Evolutionary conservation across 1,284 basidiomycete species (phyloP).

Genomic region (Papiliotrema laurentii): DNA sequence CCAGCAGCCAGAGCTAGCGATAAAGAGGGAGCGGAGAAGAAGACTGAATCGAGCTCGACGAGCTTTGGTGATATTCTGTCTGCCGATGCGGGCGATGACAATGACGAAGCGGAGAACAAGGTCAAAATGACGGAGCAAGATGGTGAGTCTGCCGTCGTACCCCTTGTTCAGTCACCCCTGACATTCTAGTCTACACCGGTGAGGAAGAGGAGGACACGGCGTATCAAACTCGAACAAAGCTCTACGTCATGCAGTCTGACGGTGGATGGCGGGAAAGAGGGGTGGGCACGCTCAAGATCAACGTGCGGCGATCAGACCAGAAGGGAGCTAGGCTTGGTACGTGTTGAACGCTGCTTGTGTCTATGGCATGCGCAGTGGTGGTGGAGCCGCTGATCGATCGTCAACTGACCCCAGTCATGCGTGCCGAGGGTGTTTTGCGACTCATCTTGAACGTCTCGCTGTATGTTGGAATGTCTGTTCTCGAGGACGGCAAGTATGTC

Average conservation of each 20-base stretch:
- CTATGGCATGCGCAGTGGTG: too few species aligned
- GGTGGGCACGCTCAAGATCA: conserved; percentile 73
- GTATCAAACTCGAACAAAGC: conserved; percentile 77
- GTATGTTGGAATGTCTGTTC: conserved; percentile 79
- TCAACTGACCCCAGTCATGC: conserved; percentile 65
- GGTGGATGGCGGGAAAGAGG: conserved; percentile 84
- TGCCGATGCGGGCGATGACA: conserved; percentile 20
- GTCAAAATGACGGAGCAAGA: conserved; percentile 61
- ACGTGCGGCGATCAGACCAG: conserved; percentile 65
- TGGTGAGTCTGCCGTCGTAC: conserved; percentile 50
- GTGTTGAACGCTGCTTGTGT: conserved; percentile 3
- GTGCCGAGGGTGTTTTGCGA: conserved; percentile 84
- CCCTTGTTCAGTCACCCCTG: neutral
- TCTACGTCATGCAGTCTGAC: conserved; percentile 66
- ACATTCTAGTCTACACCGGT: conserved; percentile 69
- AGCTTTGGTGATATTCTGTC: conserved; percentile 14
- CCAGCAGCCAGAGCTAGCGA: neutral
- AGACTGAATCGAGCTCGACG: conserved; percentile 53
- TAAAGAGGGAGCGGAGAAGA: conserved; percentile 35
- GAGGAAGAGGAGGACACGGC: conserved; percentile 88
- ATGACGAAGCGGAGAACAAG: conserved; percentile 49
- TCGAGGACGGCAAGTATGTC: conserved; percentile 69
- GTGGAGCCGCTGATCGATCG: conserved; percentile 3
- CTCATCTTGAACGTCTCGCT: conserved; percentile 79
- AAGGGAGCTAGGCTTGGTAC: conserved; percentile 68